Conservation (phyloP, 225 moss, liverwort and hornwort genomes). For the Sphagnum tenellum region DNA sequence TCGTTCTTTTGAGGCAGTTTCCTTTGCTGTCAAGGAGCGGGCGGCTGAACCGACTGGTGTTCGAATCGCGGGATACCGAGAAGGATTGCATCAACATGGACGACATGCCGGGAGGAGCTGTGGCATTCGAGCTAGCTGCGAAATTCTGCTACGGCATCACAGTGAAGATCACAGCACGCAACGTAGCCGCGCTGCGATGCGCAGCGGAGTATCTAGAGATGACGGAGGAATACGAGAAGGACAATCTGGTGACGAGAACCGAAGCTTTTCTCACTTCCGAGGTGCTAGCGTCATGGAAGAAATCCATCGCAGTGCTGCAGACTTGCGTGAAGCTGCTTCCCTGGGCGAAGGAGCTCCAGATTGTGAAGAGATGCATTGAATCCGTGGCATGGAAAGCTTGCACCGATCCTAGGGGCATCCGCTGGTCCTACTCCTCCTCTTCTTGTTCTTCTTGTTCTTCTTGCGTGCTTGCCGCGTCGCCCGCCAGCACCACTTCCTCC, state of each 20-base stretch:
- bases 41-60: conserved; percentile 76
- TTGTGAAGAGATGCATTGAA: conserved; percentile 81
- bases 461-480: too few relatives aligned
- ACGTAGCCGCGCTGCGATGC: conserved; percentile 73
- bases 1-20: conserved; percentile 19
- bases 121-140: conserved; percentile 69
- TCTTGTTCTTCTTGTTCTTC: too few relatives aligned
- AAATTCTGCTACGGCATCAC: conserved; percentile 91
- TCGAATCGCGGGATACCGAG: conserved; percentile 76
- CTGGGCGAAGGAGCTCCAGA: conserved; percentile 62
- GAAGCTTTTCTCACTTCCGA: conserved; percentile 69
- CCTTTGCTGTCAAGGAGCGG: conserved; percentile 65
- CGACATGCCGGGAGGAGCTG: conserved; percentile 76
- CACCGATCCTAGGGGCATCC: conserved; percentile 78
- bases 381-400: conserved; percentile 91
- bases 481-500: conserved; percentile 37
- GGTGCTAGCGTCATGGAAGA: conserved; percentile 83
- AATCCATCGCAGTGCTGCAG: conserved; percentile 66
- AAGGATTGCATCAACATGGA: conserved; percentile 74
- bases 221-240: conserved; percentile 73
- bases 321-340: conserved; percentile 54
- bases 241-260: conserved; percentile 64
- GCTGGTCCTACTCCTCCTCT: conserved; percentile 60
- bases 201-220: conserved; percentile 86
- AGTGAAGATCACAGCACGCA: conserved; percentile 50